Evolutionary conservation across 345 rosid species (phyloP), one percentile per base, ranked within the genome.

Genomic region (Eucalyptus fibrosa): DNA sequence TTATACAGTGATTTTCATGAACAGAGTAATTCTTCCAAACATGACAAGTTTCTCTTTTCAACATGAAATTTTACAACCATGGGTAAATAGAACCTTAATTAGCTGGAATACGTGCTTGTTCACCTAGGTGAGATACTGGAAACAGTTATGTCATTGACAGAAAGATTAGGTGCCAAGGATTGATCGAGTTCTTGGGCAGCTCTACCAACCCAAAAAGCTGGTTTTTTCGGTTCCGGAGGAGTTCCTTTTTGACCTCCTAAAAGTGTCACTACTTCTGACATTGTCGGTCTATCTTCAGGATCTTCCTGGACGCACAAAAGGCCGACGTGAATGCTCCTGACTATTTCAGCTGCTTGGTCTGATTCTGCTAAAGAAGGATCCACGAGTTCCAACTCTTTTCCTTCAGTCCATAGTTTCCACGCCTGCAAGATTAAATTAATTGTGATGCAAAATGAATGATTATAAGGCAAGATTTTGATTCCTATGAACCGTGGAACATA

Each of bases 331-430:
- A 93, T 87, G 92, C 94, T 93, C 87, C 93, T 92, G 51, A 89
- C 26, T 4, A 92, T 92, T 91, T 95, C 92, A 17, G 88, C 45
- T 3, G 50, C 45, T 26, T 89, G 86, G 40, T 72, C 91, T n/a
- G 93, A 90, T 88, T 86, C 90, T 16, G 92, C 72, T 26, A 89
- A 24, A 26, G 90, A 37, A 88, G 89, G 80, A 28, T 95, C 95
- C 26, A 92, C 24, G 26, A 94, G 10, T 87, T 93, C 94, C 83
- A 91, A 15, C 86, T 90, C 94, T 67, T 88, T 92, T 14, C 92
- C 93, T 34, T 91, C 94, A 32, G 87, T 92, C 95, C 95, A 95
- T 5, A 89, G 88, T 90, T 87, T 89, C 96, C 96, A 95, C 8
- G 91, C 93, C 95, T 93, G 88, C 65, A 62, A 65, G 16, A 9